These are phyloP conservation scores for Microbotryum scabiosae DNA, from an alignment of 1,284 basidiomycete genomes.

Conservation along the genomic window DNA sequence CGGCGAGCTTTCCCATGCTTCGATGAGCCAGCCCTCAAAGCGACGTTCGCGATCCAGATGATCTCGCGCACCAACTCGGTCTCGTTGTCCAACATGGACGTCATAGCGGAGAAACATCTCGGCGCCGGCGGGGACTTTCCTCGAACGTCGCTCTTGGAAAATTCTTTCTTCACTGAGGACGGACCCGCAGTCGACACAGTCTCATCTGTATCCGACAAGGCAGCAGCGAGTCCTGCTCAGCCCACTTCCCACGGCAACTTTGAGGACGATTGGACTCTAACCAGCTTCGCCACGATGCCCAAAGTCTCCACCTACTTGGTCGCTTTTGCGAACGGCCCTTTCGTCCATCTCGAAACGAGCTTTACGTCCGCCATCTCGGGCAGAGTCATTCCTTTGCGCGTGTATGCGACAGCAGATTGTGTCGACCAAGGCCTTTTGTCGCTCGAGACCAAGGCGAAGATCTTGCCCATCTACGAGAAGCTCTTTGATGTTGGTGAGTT, in stretches of 20 bases:
- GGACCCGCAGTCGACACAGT: too few relatives aligned
- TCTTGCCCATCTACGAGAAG: conserved; percentile 86
- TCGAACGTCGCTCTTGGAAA: neutral
- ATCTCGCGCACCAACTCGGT: conserved; percentile 58
- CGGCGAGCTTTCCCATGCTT: conserved; percentile 50
- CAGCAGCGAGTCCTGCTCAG: too few relatives aligned
- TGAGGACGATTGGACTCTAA: conserved; percentile 34
- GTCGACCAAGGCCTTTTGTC: conserved; percentile 63
- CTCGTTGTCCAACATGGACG: conserved; percentile 75
- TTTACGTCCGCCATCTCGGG: conserved; percentile 75
- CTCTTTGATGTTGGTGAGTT: too few relatives aligned
- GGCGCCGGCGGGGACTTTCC: conserved; percentile 6
- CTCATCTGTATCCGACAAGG: too few relatives aligned
- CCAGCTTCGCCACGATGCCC: conserved; percentile 38
- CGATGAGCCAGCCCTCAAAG: conserved; percentile 91
- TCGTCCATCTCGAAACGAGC: conserved; percentile 47
- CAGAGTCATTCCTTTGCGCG: conserved; percentile 69
- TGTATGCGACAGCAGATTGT: conserved; percentile 66
- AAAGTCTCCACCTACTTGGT: conserved; percentile 88
- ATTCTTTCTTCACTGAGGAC: too few relatives aligned
- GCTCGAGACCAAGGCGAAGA: conserved; percentile 77
- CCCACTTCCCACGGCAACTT: too few relatives aligned
- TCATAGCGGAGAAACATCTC: conserved; percentile 42
- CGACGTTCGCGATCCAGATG: conserved; percentile 72
- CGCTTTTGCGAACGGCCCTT: conserved; percentile 71